These are phyloP conservation scores for Chenopodium album DNA, from an alignment of 148 eudicot genomes.

Conservation along the genomic window DNA sequence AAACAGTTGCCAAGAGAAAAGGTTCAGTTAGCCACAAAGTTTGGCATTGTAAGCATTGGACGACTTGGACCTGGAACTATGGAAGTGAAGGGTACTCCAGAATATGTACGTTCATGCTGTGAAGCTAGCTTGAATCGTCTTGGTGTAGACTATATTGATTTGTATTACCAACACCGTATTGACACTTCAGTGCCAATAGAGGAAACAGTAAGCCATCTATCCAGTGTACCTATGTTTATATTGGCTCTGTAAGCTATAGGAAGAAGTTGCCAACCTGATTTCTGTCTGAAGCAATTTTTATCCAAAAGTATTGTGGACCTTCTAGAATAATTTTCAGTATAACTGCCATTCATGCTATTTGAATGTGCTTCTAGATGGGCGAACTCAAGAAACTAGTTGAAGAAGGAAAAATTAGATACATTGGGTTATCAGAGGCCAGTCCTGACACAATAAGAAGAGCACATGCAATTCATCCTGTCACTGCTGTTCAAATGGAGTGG, in stretches of 20 bases:
- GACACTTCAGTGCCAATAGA: conserved; percentile 70
- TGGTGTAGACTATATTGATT: conserved; percentile 65
- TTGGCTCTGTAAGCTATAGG: neutral
- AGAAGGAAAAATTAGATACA: conserved; percentile 72
- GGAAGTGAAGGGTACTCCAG: conserved; percentile 47
- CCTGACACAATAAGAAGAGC: conserved; percentile 69
- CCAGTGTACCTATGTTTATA: neutral
- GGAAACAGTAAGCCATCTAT: conserved; percentile 53
- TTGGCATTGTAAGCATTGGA: conserved; percentile 46
- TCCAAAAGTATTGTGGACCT: neutral
- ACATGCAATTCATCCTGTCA: conserved; percentile 69
- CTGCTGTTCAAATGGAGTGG: conserved; percentile 74
- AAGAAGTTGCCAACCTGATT: neutral
- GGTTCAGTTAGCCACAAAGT: conserved; percentile 79
- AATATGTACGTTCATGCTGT: conserved; percentile 64
- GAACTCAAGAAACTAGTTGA: conserved; percentile 72
- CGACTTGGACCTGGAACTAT: conserved; percentile 29
- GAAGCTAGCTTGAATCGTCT: conserved; percentile 71
- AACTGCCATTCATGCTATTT: neutral
- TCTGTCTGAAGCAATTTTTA: neutral
- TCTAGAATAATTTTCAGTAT: neutral
- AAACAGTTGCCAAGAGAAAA: conserved; percentile 71
- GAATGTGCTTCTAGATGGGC: conserved; percentile 43
- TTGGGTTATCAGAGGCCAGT: conserved; percentile 73
- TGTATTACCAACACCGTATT: conserved; percentile 63